These are phyloP conservation scores for Phytophthora nicotianae DNA, from an alignment of 352 stramenopile genomes.

Conservation along the genomic window DNA sequence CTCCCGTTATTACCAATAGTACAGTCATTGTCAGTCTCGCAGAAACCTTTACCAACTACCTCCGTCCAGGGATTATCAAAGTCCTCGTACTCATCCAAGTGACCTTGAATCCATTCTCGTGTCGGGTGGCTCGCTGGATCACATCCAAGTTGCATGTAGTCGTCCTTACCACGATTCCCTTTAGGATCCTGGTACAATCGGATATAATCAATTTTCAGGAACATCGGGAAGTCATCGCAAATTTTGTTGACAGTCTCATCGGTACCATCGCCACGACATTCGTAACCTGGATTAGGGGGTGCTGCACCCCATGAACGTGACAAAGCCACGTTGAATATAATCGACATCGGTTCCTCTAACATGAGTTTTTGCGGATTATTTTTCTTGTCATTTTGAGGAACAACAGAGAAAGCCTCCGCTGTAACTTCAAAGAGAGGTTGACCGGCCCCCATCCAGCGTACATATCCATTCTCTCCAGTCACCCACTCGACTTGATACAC, in stretches of 20 bases:
- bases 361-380: constrained; percentile 68
- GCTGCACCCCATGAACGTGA: constrained; percentile 71
- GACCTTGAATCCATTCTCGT: constrained; percentile 58
- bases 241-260: constrained; percentile 49
- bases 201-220: constrained; percentile 62
- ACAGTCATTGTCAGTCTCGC: constrained; percentile 50
- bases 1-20: constrained; percentile 38
- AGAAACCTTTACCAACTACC: constrained; percentile 54
- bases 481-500: constrained; percentile 38
- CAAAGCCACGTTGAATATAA: constrained; percentile 94
- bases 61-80: constrained; percentile 45
- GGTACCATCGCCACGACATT: constrained; percentile 31
- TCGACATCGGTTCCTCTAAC: constrained; percentile 90
- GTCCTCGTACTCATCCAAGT: constrained; percentile 66
- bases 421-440: constrained; percentile 85
- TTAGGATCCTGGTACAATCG: constrained; percentile 66
- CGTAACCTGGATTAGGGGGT: constrained; percentile 21
- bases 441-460: constrained; percentile 60
- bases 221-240: constrained; percentile 53
- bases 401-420: constrained; percentile 44
- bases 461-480: constrained; percentile 43
- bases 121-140: constrained; percentile 57
- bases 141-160: constrained; percentile 56
- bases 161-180: constrained; percentile 44
- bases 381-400: constrained; percentile 48